Conservation (phyloP, 257 asterid genomes). For the Orobanche coerulescens region DNA sequence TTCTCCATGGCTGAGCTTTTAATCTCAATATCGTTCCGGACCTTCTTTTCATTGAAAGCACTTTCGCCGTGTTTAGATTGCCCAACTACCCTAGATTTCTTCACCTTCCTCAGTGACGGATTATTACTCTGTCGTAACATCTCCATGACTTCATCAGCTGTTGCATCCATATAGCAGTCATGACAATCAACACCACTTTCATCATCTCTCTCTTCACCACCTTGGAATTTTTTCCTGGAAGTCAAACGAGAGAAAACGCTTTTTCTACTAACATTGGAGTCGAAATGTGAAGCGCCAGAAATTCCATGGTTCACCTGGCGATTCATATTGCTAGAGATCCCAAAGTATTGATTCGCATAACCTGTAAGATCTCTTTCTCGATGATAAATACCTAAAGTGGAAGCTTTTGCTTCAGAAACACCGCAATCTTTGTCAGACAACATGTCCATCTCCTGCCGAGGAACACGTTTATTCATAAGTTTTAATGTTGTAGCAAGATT, state of each 20-base stretch:
- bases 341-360: conserved; percentile 15
- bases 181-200: conserved; percentile 11
- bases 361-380: conserved; percentile 28
- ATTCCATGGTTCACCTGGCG: conserved; percentile 20
- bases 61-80: conserved; percentile 21
- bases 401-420: conserved; percentile 21
- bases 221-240: conserved; percentile 16
- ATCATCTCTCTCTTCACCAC: conserved; percentile 22
- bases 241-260: conserved; percentile 68
- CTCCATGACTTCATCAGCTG: conserved; percentile 65
- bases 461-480: conserved; percentile 23
- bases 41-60: conserved; percentile 22
- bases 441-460: conserved; percentile 23
- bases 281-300: conserved; percentile 29
- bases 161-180: conserved; percentile 33
- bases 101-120: conserved; percentile 23
- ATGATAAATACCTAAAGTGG: conserved; percentile 14
- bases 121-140: conserved; percentile 32
- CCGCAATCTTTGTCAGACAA: conserved; percentile 17
- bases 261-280: conserved; percentile 27
- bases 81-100: conserved; percentile 24
- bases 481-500: conserved; percentile 15
- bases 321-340: conserved; percentile 17
- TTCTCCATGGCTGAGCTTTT: conserved; percentile 18
- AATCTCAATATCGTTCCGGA: conserved; percentile 18